Percentiles rank a stretch among this genome's conserved stretches.
These are phyloP conservation scores for Phytophthora boehmeriae DNA, from an alignment of 352 stramenopile genomes.

Conservation along the genomic window DNA sequence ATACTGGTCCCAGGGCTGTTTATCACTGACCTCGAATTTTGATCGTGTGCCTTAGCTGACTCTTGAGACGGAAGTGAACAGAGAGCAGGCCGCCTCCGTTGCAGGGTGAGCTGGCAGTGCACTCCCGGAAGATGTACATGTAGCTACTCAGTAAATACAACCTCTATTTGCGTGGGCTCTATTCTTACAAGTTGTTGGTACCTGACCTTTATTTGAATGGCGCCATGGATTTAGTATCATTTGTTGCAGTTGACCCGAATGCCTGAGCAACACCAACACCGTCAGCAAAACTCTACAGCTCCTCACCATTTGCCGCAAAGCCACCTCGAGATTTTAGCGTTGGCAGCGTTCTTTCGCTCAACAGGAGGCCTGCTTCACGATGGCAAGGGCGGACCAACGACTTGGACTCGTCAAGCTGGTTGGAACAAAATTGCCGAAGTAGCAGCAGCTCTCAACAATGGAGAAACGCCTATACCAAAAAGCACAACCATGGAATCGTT, in stretches of 20 bases:
- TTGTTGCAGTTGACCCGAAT: no score
- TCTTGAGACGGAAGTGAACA: slow-evolving; percentile 23
- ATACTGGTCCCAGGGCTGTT: neutral
- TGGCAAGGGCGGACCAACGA: slow-evolving; percentile 5
- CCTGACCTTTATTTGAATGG: no score
- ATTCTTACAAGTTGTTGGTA: slow-evolving; percentile 9
- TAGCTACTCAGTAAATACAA: neutral
- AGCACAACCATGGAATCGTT: slow-evolving; percentile 36
- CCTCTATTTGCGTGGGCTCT: slow-evolving; percentile 8
- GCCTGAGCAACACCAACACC: neutral
- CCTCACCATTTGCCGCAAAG: slow-evolving; percentile 15
- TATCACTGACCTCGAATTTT: neutral
- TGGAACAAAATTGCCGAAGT: slow-evolving; percentile 39
- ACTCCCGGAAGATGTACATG: neutral
- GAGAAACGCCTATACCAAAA: slow-evolving; percentile 15
- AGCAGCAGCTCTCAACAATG: slow-evolving; percentile 9
- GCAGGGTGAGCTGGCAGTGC: slow-evolving; percentile 5
- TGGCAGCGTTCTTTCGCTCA: slow-evolving; percentile 46
- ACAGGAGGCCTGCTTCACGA: slow-evolving; percentile 34
- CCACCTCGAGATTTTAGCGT: slow-evolving; percentile 52
- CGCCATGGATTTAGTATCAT: no score
- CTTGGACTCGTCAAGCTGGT: slow-evolving; percentile 45
- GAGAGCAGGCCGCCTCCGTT: slow-evolving; percentile 7
- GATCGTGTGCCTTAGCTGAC: slow-evolving; percentile 11
- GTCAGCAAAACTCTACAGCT: slow-evolving; percentile 2